A percentile compares a stretch with the other conserved stretches of the same genome.
Evolutionary conservation across 495 filamentous ascomycete species (phyloP).

Genomic region (Aspergillus sparsus): DNA sequence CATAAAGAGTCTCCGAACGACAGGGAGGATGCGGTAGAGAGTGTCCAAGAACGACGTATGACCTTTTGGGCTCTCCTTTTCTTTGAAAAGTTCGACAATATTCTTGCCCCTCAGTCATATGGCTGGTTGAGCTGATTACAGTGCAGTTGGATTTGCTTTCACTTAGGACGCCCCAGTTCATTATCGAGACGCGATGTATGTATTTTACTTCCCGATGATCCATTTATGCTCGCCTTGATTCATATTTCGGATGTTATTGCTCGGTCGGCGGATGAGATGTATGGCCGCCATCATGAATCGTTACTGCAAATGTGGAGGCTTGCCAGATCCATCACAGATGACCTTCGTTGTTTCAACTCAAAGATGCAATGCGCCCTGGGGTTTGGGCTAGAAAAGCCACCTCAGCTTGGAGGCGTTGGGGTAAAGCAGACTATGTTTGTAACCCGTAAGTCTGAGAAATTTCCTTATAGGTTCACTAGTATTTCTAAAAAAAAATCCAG

Average conservation of each 20-base stretch:
- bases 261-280: conserved; percentile 41
- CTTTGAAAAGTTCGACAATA: conserved; percentile 40
- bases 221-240: conserved; percentile 35
- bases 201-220: conserved; percentile 38
- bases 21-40: conserved; percentile 29
- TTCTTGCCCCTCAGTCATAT: neutral
- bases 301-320: conserved; percentile 47
- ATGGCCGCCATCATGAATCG: conserved; percentile 43
- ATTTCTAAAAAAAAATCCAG: conserved; percentile 24
- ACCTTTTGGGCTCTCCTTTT: conserved; percentile 47
- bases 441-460: conserved; percentile 33
- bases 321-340: conserved; percentile 40
- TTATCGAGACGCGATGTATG: conserved; percentile 38
- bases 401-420: conserved; percentile 37
- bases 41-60: conserved; percentile 36
- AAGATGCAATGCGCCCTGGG: conserved; percentile 36
- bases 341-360: conserved; percentile 35
- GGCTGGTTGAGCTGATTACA: conserved; percentile 8
- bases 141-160: conserved; percentile 46
- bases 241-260: conserved; percentile 38
- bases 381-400: conserved; percentile 34
- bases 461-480: neutral
- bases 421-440: conserved; percentile 40
- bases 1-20: conserved; percentile 43
- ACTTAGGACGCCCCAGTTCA: conserved; percentile 42